Evolutionary conservation across 768 basidiomycete species (phyloP).

Genomic region (Macrolepiota fuliginosa): DNA sequence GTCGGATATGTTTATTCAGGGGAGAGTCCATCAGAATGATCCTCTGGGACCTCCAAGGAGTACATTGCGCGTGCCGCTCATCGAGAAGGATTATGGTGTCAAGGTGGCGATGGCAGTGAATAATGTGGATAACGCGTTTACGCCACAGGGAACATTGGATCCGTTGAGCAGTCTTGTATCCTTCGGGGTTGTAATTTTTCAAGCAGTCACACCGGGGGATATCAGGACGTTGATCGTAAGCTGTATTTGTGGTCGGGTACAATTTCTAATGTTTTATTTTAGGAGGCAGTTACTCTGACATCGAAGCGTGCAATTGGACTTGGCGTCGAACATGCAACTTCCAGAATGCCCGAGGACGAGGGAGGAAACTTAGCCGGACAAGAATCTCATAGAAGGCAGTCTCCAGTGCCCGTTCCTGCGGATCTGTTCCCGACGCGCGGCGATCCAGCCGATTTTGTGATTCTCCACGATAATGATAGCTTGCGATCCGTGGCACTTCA

Average conservation of each 20-base stretch:
- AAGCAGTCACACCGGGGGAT: slow-evolving; percentile 47
- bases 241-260: slow-evolving; percentile 5
- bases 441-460: slow-evolving; percentile 54
- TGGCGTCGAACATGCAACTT: not conserved
- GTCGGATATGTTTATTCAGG: slow-evolving; percentile 71
- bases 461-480: slow-evolving; percentile 46
- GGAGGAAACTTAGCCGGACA: not conserved
- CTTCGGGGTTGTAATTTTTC: slow-evolving; percentile 58
- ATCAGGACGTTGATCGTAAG: slow-evolving; percentile 48
- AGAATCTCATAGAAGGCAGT: not conserved
- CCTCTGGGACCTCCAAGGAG: slow-evolving; percentile 46
- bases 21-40: slow-evolving; percentile 32
- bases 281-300: slow-evolving; percentile 49
- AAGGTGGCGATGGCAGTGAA: slow-evolving; percentile 58
- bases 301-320: slow-evolving; percentile 50
- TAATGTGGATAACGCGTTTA: slow-evolving; percentile 68
- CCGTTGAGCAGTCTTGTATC: slow-evolving; percentile 53
- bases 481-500: slow-evolving; percentile 47
- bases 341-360: not conserved
- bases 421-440: slow-evolving; percentile 37
- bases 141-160: slow-evolving; percentile 64
- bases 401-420: slow-evolving; percentile 13
- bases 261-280: slow-evolving; percentile 5
- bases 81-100: slow-evolving; percentile 42
- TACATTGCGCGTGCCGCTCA: slow-evolving; percentile 52